Base-by-base conservation (phyloP, 1,284 basidiomycete species). In the Cutaneotrichosporon mucoides region DNA sequence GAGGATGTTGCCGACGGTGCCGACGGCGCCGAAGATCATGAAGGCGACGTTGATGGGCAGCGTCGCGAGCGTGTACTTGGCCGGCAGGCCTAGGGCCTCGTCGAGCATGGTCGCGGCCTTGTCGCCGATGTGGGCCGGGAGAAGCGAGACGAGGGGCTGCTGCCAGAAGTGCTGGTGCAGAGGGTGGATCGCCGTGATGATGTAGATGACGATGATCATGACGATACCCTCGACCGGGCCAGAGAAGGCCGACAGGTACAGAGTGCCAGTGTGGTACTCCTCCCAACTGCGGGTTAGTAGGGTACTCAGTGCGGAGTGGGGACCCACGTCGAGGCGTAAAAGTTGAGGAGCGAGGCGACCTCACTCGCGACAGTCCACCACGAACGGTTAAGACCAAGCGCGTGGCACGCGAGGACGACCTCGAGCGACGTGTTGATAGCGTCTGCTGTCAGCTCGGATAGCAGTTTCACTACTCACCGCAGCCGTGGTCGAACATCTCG, bases 151-250 rank as follows among this genome's bases (percentile, higher is more conserved):
- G 43, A 77, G 53, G 12, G 75, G 76, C 41, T 66, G 67, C 34
- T 66, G 57, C 92, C 94, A 98, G 75, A 97, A 88, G 2, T 82
- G 76, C 3, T 92, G 85, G 6, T 89, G 88, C 86, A 66, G 53
- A 1, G 75, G 75, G 63, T 77, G 73, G 61, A 76, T 36, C 6
- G 76, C 92, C 10, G 90, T 89, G 57, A 96, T 79, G 33, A 86
- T 67, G 78, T 89, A 98, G 60, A 98, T 85, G 10, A 70, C 75
- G 35, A 88, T 83, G 60, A 98, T 88, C 76, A 98, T 84, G 52
- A 99, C 79, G 68, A 99, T 97, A 8, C 95, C 95, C 77, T 98
- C 95, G 2, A 98, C 91, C 0, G 95, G 95, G 0, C 95, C 95
- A 8, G 91, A 95, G 78, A 96, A 97, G 35, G 88, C 85, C n/a